These are phyloP conservation scores for Leccinum rimulosum DNA, from an alignment of 768 basidiomycete genomes.

Conservation along the genomic window DNA sequence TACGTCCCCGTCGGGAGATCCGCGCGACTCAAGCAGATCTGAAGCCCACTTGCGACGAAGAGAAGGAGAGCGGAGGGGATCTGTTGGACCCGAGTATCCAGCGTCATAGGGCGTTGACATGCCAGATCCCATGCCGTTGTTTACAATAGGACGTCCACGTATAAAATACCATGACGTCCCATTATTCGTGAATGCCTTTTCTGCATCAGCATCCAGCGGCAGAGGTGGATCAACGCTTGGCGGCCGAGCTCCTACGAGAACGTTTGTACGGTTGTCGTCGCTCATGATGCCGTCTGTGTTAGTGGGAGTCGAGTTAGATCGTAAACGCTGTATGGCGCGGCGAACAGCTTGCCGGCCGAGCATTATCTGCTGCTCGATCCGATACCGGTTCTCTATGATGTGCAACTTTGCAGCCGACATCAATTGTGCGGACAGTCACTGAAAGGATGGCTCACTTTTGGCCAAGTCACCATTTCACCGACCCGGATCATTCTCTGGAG, in stretches of 20 bases:
- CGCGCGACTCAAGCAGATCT: constrained; percentile 37
- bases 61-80: constrained; percentile 40
- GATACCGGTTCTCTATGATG: constrained; percentile 90
- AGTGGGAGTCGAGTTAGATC: constrained; percentile 20
- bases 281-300: constrained; percentile 24
- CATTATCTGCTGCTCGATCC: constrained; percentile 79
- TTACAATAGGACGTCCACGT: constrained; percentile 39
- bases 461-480: constrained; percentile 94
- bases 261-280: constrained; percentile 20
- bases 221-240: constrained; percentile 51
- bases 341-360: constrained; percentile 75
- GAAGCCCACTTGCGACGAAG: constrained; percentile 50
- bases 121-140: constrained; percentile 30
- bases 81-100: constrained; percentile 28
- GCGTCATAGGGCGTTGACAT: constrained; percentile 31
- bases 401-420: constrained; percentile 57
- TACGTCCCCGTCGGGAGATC: constrained; percentile 17
- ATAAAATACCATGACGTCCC: constrained; percentile 56
- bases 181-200: constrained; percentile 58
- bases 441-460: constrained; percentile 58
- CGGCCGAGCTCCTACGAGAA: constrained; percentile 21
- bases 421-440: constrained; percentile 1
- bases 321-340: constrained; percentile 43
- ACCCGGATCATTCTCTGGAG: constrained; percentile 84
- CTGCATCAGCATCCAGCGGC: constrained; percentile 78